Percentiles rank a stretch among this genome's conserved stretches.
Conservation (phyloP, 2,329 filamentous ascomycete genomes). For the Colletotrichum musae region DNA sequence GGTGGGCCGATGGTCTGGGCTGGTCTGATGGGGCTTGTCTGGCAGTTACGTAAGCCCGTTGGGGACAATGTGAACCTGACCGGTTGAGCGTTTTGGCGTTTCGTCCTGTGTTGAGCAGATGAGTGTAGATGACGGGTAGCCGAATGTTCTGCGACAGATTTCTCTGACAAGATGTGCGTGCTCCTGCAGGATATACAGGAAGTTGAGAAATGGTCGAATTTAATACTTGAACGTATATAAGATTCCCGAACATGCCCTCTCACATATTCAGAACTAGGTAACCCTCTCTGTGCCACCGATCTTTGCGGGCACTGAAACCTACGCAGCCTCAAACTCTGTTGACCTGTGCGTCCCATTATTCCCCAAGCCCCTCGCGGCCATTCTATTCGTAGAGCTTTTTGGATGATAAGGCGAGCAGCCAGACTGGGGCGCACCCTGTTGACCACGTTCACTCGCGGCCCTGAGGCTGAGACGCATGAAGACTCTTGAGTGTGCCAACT, state of each 20-base stretch:
- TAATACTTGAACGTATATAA: too few species aligned
- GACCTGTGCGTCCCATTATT: background rate
- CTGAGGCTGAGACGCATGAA: slow-evolving; percentile 25
- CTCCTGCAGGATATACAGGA: too few species aligned
- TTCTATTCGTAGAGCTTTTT: background rate
- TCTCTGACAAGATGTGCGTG: too few species aligned
- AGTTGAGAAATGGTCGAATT: too few species aligned
- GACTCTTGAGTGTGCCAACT: background rate
- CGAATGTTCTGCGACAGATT: too few species aligned
- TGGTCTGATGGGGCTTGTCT: too few species aligned
- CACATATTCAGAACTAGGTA: background rate
- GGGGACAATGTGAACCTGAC: too few species aligned
- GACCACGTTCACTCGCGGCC: slow-evolving; percentile 12
- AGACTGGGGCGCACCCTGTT: slow-evolving; percentile 10
- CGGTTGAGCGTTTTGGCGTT: too few species aligned
- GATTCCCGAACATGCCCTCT: background rate
- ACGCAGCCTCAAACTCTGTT: background rate
- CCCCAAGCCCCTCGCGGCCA: background rate
- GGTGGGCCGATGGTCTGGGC: background rate
- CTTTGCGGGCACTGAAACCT: background rate
- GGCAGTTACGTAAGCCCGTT: too few species aligned
- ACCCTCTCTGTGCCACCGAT: background rate
- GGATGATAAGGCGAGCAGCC: slow-evolving; percentile 6
- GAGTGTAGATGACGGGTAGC: too few species aligned
- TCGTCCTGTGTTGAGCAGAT: too few species aligned